phyloP scores from a whole-genome alignment of 352 stramenopile genomes.

The Globisporangium spinosum region DNA sequence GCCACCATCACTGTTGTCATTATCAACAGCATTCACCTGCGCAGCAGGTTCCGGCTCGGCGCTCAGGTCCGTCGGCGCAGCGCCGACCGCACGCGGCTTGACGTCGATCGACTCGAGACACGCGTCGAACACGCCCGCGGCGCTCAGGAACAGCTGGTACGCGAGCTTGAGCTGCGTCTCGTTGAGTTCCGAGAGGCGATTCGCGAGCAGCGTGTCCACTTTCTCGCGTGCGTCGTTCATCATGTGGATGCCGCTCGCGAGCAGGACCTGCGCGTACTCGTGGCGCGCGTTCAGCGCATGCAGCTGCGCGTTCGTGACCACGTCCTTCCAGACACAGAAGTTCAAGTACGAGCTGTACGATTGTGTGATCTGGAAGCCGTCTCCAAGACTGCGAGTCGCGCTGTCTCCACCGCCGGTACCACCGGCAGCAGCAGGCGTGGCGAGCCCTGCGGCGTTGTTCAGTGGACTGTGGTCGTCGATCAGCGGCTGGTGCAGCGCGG shows the following conservation, averaged over 20 bases:
- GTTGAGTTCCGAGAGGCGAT: constrained; percentile 40
- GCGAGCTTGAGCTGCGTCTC: constrained; percentile 67
- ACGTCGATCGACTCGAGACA: constrained; percentile 43
- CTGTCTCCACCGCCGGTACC: neutral
- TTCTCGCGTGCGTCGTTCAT: constrained; percentile 40
- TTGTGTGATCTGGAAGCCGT: neutral
- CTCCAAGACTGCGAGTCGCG: neutral
- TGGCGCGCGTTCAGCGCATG: constrained; percentile 48
- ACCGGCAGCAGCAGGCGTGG: neutral
- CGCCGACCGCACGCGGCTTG: constrained; percentile 29
- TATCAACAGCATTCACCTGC: neutral
- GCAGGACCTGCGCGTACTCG: constrained; percentile 50
- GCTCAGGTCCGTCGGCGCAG: constrained; percentile 30
- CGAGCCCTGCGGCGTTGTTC: constrained; percentile 4
- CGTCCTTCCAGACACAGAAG: constrained; percentile 58
- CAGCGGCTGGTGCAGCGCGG: constrained; percentile 37
- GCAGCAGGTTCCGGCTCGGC: constrained; percentile 10
- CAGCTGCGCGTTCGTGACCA: constrained; percentile 39
- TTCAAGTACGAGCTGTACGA: constrained; percentile 34
- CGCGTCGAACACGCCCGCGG: constrained; percentile 46
- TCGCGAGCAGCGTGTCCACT: constrained; percentile 37
- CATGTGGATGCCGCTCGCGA: constrained; percentile 41
- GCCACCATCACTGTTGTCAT: neutral
- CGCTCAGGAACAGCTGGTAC: constrained; percentile 62
- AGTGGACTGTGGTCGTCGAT: constrained; percentile 28